Base-by-base conservation (phyloP, 1,139 yeast species). In the Pichia sp. region DNA sequence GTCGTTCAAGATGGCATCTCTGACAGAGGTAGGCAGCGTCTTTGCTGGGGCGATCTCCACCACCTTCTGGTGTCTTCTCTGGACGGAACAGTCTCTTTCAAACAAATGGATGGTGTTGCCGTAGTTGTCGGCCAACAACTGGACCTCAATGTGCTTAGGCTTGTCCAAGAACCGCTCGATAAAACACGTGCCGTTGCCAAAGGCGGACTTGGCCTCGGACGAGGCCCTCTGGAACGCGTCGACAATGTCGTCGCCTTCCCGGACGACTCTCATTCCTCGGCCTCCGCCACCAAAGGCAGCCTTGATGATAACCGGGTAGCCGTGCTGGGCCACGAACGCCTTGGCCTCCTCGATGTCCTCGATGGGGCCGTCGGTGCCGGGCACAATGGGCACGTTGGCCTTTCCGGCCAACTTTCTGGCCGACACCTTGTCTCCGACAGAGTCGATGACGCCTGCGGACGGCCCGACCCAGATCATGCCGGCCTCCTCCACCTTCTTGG, bases 251-350 rank as follows among this genome's bases (percentile, higher is more conserved):
- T 93, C 99, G 64, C 97, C 98, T 72, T 93, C 97, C 69, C 95
- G 81, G 51, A 95, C 99, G 53, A 93, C 98, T 76, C 99, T 85
- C 99, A 93, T 93, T 79, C 99, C 99, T 75, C 99, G 85, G 69
- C 99, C 99, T 79, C 99, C 99, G 75, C 99, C 99, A 72, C 99
- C 99, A 70, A 88, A 93, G 47, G 99, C 99, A 47, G 99, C 99
- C 75, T 93, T 93, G 73, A 93, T 92, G 72, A 93, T 93, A 51
- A 93, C 98, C 8, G 99, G 99, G 74, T 71, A 92, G 30, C 99
- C 99, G 71, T 92, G 80, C 72, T 89, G 67, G 45, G 76, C 81
- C 40, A 90, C 97, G 69, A 93, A 93, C 11, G 71, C 82, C 60
- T 74, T 67, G 19, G 98, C 99, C 64, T 93, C 90, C 51, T 79